Conservation (phyloP, 345 rosid species). For the Xanthoceras sorbifolium region DNA sequence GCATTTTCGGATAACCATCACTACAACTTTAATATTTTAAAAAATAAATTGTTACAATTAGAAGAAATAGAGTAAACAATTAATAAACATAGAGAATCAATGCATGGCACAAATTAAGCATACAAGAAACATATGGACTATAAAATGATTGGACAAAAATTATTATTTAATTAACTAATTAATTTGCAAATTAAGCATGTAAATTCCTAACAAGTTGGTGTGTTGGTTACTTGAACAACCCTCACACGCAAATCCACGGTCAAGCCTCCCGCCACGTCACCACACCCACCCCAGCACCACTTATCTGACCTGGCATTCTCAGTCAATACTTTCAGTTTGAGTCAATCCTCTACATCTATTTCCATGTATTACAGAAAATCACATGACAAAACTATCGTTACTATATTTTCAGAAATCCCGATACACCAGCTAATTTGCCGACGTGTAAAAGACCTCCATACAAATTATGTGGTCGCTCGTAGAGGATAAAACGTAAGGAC, state of each 20-base stretch:
- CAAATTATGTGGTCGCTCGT: neutral
- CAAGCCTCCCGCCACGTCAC: constrained; percentile 38
- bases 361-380: neutral
- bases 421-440: neutral
- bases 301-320: constrained; percentile 38
- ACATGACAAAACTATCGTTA: neutral
- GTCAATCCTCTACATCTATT: constrained; percentile 13
- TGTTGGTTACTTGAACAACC: constrained; percentile 34
- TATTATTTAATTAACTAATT: neutral
- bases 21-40: too few relatives aligned
- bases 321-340: neutral
- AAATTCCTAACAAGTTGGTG: neutral
- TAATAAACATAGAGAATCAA: neutral
- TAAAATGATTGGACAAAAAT: neutral
- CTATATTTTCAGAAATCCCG: neutral
- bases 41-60: neutral
- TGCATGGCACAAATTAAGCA: neutral
- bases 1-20: neutral
- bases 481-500: neutral
- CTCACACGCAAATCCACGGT: constrained; percentile 34
- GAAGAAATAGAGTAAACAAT: neutral
- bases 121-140: neutral
- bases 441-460: neutral
- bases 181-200: neutral
- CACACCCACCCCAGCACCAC: constrained; percentile 20